Evolutionary conservation across 305 asterid species (phyloP).

Genomic region (Fraxinus dipetala): DNA sequence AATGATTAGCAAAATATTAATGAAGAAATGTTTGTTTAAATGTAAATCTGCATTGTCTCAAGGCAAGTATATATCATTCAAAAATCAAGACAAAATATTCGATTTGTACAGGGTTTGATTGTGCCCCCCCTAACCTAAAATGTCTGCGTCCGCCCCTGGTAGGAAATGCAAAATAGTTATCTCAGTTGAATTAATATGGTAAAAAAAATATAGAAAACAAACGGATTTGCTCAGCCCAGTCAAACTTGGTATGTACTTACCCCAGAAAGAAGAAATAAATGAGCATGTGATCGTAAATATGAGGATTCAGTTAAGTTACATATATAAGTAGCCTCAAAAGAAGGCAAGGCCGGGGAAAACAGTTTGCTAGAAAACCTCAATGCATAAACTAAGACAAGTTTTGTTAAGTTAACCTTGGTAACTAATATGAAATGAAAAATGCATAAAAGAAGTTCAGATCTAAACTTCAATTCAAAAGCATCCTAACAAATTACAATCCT

Average conservation of each 20-base stretch:
- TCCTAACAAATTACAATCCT: background rate
- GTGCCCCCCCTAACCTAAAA: too few relatives aligned
- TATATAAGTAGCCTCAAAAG: background rate
- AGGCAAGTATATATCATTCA: too few relatives aligned
- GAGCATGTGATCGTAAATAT: background rate
- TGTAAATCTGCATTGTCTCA: too few relatives aligned
- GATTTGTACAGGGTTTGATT: too few relatives aligned
- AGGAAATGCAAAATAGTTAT: background rate
- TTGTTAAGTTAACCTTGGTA: background rate
- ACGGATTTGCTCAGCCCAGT: background rate
- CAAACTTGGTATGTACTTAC: background rate
- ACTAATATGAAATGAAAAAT: background rate
- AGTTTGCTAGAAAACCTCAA: background rate
- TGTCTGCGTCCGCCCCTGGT: too few relatives aligned
- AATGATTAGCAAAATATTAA: too few relatives aligned
- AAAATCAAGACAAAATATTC: too few relatives aligned
- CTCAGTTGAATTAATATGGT: background rate
- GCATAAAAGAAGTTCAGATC: background rate
- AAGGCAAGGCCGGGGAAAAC: background rate
- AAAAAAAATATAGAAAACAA: background rate
- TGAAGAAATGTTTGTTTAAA: too few relatives aligned
- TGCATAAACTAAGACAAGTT: background rate
- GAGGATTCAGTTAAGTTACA: background rate
- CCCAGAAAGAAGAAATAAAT: background rate
- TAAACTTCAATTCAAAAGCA: background rate